A percentile compares a stretch with the other conserved stretches of the same genome.
These are phyloP conservation scores for Rhynchosporium graminicola DNA, from an alignment of 2,329 filamentous ascomycete species.

Conservation along the genomic window DNA sequence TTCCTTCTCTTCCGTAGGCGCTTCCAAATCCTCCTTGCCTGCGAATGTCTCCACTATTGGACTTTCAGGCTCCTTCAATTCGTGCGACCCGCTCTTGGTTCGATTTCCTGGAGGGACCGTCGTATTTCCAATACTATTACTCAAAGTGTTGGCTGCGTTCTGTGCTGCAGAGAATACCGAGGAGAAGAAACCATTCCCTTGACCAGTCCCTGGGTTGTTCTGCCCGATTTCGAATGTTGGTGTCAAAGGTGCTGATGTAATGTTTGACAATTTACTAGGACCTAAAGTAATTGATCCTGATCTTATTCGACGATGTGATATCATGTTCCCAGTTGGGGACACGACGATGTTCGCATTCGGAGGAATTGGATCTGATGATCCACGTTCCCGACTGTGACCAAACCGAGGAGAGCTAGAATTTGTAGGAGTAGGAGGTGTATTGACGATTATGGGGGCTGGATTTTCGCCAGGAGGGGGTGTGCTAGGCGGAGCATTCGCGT, in stretches of 20 bases:
- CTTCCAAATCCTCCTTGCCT: constrained; percentile 39
- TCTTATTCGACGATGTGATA: constrained; percentile 66
- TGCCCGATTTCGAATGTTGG: constrained; percentile 70
- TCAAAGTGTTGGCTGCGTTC: constrained; percentile 78
- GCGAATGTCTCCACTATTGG: constrained; percentile 40
- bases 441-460: constrained; percentile 58
- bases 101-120: constrained; percentile 55
- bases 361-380: constrained; percentile 34
- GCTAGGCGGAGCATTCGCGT: constrained; percentile 34
- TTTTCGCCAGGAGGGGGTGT: constrained; percentile 38
- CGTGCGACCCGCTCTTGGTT: constrained; percentile 43
- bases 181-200: constrained; percentile 74
- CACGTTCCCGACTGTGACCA: constrained; percentile 32
- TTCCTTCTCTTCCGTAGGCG: constrained; percentile 57
- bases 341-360: constrained; percentile 54
- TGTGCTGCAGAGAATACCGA: constrained; percentile 91
- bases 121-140: constrained; percentile 71
- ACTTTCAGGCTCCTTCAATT: constrained; percentile 38
- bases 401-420: constrained; percentile 43
- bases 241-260: constrained; percentile 70
- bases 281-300: constrained; percentile 52
- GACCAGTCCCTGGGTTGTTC: constrained; percentile 47
- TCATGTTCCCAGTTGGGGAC: constrained; percentile 69
- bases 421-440: constrained; percentile 66
- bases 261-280: constrained; percentile 86